Evolutionary conservation across 306 rosid genomes (phyloP).

Genomic region (Acmispon strigosus): DNA sequence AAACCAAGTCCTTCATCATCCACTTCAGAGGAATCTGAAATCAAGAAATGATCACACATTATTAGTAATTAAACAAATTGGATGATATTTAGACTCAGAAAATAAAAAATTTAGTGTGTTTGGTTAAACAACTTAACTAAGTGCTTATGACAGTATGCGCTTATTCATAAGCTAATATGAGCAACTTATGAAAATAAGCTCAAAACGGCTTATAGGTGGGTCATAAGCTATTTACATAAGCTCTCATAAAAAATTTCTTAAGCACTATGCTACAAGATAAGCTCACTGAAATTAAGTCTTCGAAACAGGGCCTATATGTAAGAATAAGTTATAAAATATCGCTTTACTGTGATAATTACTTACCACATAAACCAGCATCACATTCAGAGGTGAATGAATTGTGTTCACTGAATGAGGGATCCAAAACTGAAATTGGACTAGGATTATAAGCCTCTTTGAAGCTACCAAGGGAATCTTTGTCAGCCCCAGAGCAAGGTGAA

Average conservation of each 20-base stretch:
- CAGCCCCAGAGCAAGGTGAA: constrained; percentile 31
- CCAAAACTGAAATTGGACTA: constrained; percentile 79
- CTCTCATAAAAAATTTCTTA: too few species aligned
- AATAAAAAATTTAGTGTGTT: too few species aligned
- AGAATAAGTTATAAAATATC: background rate
- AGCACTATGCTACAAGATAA: too few species aligned
- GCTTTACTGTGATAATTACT: constrained; percentile 1
- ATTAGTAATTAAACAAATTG: constrained; percentile 2
- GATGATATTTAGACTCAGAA: background rate
- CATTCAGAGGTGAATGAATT: constrained; percentile 21
- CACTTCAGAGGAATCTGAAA: constrained; percentile 48
- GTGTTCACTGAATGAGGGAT: constrained; percentile 42
- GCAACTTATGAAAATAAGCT: too few species aligned
- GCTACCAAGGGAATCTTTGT: constrained; percentile 30
- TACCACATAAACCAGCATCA: constrained; percentile 39
- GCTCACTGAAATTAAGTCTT: too few species aligned
- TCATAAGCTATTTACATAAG: too few species aligned
- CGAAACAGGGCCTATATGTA: too few species aligned
- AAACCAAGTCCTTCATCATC: constrained; percentile 52
- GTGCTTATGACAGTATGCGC: too few species aligned
- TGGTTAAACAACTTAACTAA: too few species aligned
- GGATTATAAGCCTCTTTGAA: constrained; percentile 46
- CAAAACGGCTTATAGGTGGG: too few species aligned
- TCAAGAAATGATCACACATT: constrained; percentile 25
- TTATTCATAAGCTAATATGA: too few species aligned